phyloP scores from a whole-genome alignment of 306 rosid species.

The Vachellia pachyceras region DNA sequence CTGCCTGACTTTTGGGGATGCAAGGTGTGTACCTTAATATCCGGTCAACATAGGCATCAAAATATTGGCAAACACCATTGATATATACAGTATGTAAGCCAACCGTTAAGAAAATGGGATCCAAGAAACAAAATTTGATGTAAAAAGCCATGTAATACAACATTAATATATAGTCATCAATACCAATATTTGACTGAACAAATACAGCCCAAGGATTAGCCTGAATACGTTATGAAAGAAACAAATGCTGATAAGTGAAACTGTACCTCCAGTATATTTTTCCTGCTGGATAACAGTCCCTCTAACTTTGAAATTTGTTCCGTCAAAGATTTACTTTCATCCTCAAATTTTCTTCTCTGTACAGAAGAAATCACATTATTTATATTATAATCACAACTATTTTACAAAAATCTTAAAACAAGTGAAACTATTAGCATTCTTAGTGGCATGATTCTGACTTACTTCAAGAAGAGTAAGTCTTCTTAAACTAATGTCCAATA shows the following conservation, averaged over 20 bases:
- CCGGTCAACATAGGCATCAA: background rate
- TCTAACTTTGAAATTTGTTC: slow-evolving; percentile 83
- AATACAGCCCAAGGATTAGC: slow-evolving; percentile 1
- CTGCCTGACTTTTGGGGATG: background rate
- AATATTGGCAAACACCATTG: background rate
- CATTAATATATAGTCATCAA: slow-evolving; percentile 7
- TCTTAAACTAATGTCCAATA: slow-evolving; percentile 85
- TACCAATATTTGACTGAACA: background rate
- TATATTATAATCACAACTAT: slow-evolving; percentile 5
- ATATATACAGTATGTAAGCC: background rate
- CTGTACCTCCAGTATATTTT: slow-evolving; percentile 77
- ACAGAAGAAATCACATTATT: slow-evolving; percentile 36
- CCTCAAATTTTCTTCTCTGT: slow-evolving; percentile 77
- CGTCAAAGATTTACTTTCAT: slow-evolving; percentile 73
- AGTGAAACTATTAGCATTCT: slow-evolving; percentile 18
- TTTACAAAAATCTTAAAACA: slow-evolving; percentile 26
- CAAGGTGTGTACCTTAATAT: background rate
- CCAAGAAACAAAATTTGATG: background rate
- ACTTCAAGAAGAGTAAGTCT: slow-evolving; percentile 91
- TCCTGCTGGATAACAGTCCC: slow-evolving; percentile 83
- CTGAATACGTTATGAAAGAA: slow-evolving; percentile 8
- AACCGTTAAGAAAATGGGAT: background rate
- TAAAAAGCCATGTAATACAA: slow-evolving; percentile 7
- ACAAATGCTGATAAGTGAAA: slow-evolving; percentile 13
- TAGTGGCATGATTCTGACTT: slow-evolving; percentile 33